Percentiles rank a stretch among this genome's conserved stretches.
These are phyloP conservation scores for Gymnopus androsaceus DNA, from an alignment of 1,284 basidiomycete genomes.

Conservation along the genomic window DNA sequence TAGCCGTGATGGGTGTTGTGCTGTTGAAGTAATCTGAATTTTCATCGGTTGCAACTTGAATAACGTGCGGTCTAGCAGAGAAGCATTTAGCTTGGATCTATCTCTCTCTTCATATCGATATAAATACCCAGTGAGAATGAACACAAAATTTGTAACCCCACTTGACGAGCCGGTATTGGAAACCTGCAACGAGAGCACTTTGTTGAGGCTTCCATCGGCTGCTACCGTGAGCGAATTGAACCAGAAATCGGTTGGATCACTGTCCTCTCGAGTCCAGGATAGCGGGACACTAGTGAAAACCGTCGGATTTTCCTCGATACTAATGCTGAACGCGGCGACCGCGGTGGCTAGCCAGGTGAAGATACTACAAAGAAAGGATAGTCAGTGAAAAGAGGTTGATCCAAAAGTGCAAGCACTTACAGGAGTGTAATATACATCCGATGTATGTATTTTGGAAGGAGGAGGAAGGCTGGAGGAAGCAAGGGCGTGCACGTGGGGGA, in stretches of 20 bases:
- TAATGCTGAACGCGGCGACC: neutral
- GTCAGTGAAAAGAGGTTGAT: neutral
- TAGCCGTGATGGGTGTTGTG: neutral
- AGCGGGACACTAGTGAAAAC: neutral
- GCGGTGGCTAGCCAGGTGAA: neutral
- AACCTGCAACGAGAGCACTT: slow-evolving; percentile 2
- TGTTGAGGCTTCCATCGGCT: neutral
- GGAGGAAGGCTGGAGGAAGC: neutral
- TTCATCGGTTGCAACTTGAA: neutral
- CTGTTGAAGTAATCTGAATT: slow-evolving; percentile 9
- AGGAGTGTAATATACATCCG: neutral
- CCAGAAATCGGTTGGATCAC: slow-evolving; percentile 2
- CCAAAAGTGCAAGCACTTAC: neutral
- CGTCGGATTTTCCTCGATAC: neutral
- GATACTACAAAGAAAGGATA: neutral
- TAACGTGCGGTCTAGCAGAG: neutral
- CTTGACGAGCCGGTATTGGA: neutral
- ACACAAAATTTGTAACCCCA: slow-evolving; percentile 1
- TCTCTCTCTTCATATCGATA: too few species aligned
- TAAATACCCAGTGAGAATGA: slow-evolving; percentile 3
- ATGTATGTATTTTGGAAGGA: neutral
- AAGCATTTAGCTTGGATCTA: too few species aligned
- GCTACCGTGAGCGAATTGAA: neutral
- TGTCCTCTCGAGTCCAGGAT: neutral
- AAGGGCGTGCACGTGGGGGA: neutral